phyloP scores from a whole-genome alignment of 2,329 filamentous ascomycete species.

The Penicillium sp. region DNA sequence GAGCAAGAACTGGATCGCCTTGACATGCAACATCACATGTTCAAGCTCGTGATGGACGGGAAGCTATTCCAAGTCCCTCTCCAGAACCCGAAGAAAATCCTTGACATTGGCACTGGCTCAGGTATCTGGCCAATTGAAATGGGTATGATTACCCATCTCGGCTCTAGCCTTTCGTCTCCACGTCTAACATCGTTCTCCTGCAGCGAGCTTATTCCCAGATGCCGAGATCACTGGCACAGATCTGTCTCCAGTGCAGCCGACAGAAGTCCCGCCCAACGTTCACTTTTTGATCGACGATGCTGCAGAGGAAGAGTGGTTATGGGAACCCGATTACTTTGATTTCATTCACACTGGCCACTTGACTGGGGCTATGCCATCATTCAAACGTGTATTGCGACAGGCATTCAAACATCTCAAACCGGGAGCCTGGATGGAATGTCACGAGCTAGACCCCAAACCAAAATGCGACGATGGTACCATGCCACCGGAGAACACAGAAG shows the following conservation, averaged over 20 bases:
- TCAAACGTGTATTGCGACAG: slow-evolving; percentile 53
- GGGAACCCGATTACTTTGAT: slow-evolving; percentile 52
- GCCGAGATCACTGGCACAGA: slow-evolving; percentile 61
- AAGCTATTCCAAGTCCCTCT: slow-evolving; percentile 49
- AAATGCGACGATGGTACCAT: slow-evolving; percentile 55
- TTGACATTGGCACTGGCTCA: slow-evolving; percentile 60
- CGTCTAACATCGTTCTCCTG: slow-evolving; percentile 17
- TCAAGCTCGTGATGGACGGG: slow-evolving; percentile 46
- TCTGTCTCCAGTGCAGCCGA: slow-evolving; percentile 64
- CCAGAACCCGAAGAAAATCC: slow-evolving; percentile 45
- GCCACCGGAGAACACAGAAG: slow-evolving; percentile 42
- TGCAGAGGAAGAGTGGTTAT: slow-evolving; percentile 58
- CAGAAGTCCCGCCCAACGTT: slow-evolving; percentile 66
- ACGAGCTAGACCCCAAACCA: slow-evolving; percentile 45
- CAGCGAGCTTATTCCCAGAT: slow-evolving; percentile 50
- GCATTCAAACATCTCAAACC: slow-evolving; percentile 53
- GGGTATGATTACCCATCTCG: slow-evolving; percentile 37
- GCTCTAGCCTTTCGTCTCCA: slow-evolving; percentile 1
- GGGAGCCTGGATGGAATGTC: slow-evolving; percentile 51
- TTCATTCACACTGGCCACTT: slow-evolving; percentile 59
- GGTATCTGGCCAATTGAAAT: slow-evolving; percentile 68
- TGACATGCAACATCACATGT: slow-evolving; percentile 55
- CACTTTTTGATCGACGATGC: slow-evolving; percentile 70
- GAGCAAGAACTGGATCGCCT: slow-evolving; percentile 54
- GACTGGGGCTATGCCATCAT: slow-evolving; percentile 56